Conservation (phyloP, 139 green algal genomes). For the Pseudopediastrum boryanum region DNA sequence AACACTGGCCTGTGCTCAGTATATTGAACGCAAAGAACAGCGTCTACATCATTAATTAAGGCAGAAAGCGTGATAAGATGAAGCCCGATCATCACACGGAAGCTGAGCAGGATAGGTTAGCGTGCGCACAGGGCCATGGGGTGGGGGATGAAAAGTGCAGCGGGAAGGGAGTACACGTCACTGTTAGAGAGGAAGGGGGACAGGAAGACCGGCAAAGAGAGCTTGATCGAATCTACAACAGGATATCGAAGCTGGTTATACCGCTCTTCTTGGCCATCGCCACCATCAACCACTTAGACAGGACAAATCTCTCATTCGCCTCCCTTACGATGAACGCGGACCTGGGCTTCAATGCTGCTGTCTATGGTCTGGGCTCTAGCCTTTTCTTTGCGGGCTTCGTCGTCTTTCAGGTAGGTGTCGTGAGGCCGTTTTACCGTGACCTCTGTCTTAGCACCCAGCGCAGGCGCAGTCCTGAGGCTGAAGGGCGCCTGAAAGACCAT, state of each 20-base stretch:
- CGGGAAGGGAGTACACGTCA: no score
- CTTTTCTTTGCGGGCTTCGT: conserved; percentile 76
- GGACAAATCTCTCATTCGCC: conserved; percentile 76
- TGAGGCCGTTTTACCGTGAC: background rate
- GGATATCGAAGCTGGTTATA: background rate
- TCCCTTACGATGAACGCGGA: conserved; percentile 61
- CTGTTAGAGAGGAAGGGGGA: no score
- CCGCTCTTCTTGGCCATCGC: background rate
- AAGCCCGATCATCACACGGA: no score
- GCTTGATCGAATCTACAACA: background rate
- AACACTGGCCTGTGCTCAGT: no score
- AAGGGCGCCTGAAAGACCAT: background rate
- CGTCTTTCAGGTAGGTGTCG: no score
- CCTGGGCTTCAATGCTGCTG: conserved; percentile 58
- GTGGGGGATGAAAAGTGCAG: no score
- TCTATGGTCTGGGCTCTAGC: conserved; percentile 71
- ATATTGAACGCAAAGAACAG: no score
- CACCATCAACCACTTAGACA: conserved; percentile 64
- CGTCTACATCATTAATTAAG: no score
- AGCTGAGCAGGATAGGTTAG: no score
- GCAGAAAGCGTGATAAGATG: no score
- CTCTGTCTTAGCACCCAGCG: conserved; percentile 6
- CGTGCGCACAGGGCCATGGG: no score
- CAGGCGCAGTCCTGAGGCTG: background rate
- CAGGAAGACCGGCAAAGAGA: no score